Evolutionary conservation across 345 rosid genomes (phyloP), one percentile per base, ranked within the genome.

Genomic region (Eucalyptus fibrosa): DNA sequence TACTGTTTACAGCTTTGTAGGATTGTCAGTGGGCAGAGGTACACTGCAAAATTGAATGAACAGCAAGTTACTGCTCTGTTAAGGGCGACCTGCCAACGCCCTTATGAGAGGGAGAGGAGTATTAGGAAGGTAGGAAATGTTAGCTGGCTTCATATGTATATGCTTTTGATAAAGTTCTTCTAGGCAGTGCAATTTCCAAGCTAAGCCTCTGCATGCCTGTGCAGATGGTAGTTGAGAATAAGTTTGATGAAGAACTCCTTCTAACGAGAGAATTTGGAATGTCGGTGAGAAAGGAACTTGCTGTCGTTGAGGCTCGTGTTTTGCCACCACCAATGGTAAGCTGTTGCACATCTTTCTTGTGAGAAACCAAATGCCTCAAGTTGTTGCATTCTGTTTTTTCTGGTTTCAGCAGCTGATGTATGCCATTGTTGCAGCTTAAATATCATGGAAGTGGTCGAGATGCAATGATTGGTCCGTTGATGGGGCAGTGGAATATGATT

Each of bases 401-500:
- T 72, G 3, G 2, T n/a, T 87, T 34, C 28, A 11, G 18, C 50
- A 45, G 19, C 13, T 7, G 26, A 37, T 86, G n/a, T 30, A 13
- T 24, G 49, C 10, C 49, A 62, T 89, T 80, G 40, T 30, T 91
- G 90, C 93, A 97, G 99, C 93, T 97, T 30, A 95, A 94, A n/a
- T 97, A 96, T 88, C 95, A 94, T 90, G 96, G 89, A 8, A 88
- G 92, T n/a, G 98, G 98, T 6, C 88, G 60, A 65, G 96, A 96
- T 67, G 7, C 72, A 14, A 89, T 24, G 45, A 95, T 94, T 45
- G 89, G 90, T 88, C 99, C 98, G 19, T 37, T 34, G 2, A n/a
- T 65, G 3, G 99, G 99, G 19, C 93, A 90, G 30, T 96, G 99
- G 99, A 97, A 95, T 62, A 97, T 97, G 98, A 95, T 93, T 1